Percentiles rank a stretch among this genome's conserved stretches.
Conservation (phyloP, 208 protist genomes). For the Acanthamoeba divionensis region DNA sequence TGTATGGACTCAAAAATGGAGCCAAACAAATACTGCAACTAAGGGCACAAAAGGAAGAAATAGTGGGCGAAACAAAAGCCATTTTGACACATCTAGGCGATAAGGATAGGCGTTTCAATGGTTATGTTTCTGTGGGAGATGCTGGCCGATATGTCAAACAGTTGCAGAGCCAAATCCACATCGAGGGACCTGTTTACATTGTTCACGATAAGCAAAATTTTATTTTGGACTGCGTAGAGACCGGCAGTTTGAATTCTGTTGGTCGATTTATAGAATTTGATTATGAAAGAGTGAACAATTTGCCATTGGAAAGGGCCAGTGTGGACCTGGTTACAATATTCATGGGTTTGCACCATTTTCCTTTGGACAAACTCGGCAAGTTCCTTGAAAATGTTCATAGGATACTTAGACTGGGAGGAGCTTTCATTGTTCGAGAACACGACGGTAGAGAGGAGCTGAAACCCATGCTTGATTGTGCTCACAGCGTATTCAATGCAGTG, state of each 20-base stretch:
- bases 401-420: conserved; percentile 66
- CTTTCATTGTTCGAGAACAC: conserved; percentile 75
- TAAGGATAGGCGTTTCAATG: conserved; percentile 25
- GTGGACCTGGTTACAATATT: conserved; percentile 70
- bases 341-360: conserved; percentile 73
- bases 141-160: conserved; percentile 59
- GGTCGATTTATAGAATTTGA: conserved; percentile 60
- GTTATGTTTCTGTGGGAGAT: conserved; percentile 69
- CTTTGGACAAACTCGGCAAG: conserved; percentile 25
- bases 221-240: too few species aligned
- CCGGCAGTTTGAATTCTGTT: conserved; percentile 37
- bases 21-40: conserved; percentile 61
- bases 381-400: conserved; percentile 61
- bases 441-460: conserved; percentile 55
- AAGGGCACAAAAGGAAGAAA: conserved; percentile 56
- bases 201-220: too few species aligned
- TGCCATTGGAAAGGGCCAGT: conserved; percentile 35
- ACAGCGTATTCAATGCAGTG: conserved; percentile 74
- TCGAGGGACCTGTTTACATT: background rate
- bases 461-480: conserved; percentile 71
- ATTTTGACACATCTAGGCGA: conserved; percentile 59
- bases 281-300: conserved; percentile 52
- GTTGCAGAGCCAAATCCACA: background rate
- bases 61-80: conserved; percentile 42
- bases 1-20: background rate